These are phyloP conservation scores for Trichothecium sympodiale DNA, from an alignment of 2,329 filamentous ascomycete genomes.

Conservation along the genomic window DNA sequence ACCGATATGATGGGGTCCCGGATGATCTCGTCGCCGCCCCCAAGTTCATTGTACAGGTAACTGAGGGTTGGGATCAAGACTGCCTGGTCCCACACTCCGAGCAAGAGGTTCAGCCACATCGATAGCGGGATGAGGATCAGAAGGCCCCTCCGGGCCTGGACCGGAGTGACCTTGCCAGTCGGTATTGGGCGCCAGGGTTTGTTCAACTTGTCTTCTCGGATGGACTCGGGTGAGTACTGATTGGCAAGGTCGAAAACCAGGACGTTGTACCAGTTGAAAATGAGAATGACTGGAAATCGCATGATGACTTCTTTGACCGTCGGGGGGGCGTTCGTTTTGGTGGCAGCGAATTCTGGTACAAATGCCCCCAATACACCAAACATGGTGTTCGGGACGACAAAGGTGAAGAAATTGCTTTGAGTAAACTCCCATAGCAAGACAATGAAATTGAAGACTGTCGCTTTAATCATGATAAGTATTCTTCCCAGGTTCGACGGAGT, in stretches of 20 bases:
- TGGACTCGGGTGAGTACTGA: constrained; percentile 19
- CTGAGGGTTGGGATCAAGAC: constrained; percentile 18
- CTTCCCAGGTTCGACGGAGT: too few relatives aligned
- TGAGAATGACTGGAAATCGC: constrained; percentile 10
- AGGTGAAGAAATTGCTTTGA: constrained; percentile 14
- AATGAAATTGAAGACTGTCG: too few relatives aligned
- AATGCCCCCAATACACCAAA: constrained; percentile 20
- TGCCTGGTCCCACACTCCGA: constrained; percentile 15
- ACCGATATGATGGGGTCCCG: constrained; percentile 9
- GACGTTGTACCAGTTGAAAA: constrained; percentile 13
- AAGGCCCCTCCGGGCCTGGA: constrained; percentile 12
- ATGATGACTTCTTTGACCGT: constrained; percentile 4
- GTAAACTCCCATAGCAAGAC: constrained; percentile 12
- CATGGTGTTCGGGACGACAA: constrained; percentile 14
- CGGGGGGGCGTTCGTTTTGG: background rate
- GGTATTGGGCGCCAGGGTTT: constrained; percentile 24
- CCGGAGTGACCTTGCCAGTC: constrained; percentile 15
- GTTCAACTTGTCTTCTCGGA: constrained; percentile 26
- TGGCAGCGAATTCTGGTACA: background rate
- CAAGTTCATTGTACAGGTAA: constrained; percentile 30
- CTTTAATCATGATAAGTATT: too few relatives aligned
- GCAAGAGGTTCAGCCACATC: constrained; percentile 8
- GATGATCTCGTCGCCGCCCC: constrained; percentile 17
- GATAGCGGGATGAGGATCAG: constrained; percentile 12
- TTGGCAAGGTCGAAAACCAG: constrained; percentile 24